A percentile compares a stretch with the other conserved stretches of the same genome.
Evolutionary conservation across 169 alveolate species (phyloP).

Genomic region (Theileria orientalis): DNA sequence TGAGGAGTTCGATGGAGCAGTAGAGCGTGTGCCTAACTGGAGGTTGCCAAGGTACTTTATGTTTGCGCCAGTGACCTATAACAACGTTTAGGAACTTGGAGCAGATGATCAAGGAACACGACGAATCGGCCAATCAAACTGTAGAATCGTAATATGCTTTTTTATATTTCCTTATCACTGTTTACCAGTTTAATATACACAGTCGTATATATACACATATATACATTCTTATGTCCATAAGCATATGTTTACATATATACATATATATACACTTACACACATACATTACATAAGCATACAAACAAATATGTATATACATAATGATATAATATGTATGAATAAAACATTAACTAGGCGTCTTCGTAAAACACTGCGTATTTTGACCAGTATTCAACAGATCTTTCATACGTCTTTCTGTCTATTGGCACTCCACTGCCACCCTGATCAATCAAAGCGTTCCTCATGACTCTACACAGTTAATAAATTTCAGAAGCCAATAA

Average conservation of each 20-base stretch:
- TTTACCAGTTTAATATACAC: too few relatives aligned
- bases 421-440: conserved; percentile 99
- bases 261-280: too few relatives aligned
- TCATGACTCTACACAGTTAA: conserved; percentile 80
- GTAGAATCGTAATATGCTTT: not conserved
- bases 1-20: conserved; percentile 62
- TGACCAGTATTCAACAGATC: conserved; percentile 95
- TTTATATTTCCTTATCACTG: not conserved
- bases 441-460: conserved; percentile 93
- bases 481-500: not conserved
- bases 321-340: too few relatives aligned
- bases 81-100: conserved; percentile 51
- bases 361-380: conserved; percentile 79
- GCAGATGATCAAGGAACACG: conserved; percentile 62
- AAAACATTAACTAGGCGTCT: conserved; percentile 6
- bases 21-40: conserved; percentile 81
- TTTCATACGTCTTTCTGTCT: conserved; percentile 85
- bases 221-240: too few relatives aligned
- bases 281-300: too few relatives aligned
- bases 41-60: conserved; percentile 67
- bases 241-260: too few relatives aligned
- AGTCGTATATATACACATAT: too few relatives aligned
- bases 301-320: too few relatives aligned
- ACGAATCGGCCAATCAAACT: conserved; percentile 2
- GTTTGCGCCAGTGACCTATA: not conserved